Base-by-base conservation (phyloP, 495 filamentous ascomycete species). In the Friedmanniomyces endolithicus region DNA sequence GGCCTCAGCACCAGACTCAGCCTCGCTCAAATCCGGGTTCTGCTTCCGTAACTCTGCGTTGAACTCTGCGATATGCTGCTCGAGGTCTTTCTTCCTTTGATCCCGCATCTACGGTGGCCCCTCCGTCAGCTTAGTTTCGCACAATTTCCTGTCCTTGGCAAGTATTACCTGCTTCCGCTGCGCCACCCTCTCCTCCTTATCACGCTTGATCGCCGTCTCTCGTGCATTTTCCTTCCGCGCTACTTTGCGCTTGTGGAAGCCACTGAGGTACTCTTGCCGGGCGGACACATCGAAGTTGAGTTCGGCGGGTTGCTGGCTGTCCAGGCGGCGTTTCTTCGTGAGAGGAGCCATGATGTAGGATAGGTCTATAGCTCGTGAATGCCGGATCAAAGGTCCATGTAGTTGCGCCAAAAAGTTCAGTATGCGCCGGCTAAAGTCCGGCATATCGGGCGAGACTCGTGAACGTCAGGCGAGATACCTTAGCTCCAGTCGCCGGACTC, bases 241-340 rank as follows among this genome's bases (percentile, higher is more conserved):
- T 50, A 84, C 70, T 67, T 98, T 98, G 66, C 92, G 84, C 75
- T 95, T 96, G 72, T 88, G 90, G 71, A 98, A 98, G 4, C 92
- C 92, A 7, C 87, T 94, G 35, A 98, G 77, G 62, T 86, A 98
- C 58, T 96, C 85, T 58, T 81, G 75, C 48, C 92, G 81, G 40
- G 83, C 83, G 44, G 74, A 72, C 46, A 73, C 64, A 71, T 97
- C 90, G 70, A 97, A 96, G 40, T 74, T 81, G 68, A 98, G 83
- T 64, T 90, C 86, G 60, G 85, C 85, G 51, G 85, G 72, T 25
- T 57, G 46, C 11, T 27, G 24, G 14, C 17, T 33, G 40, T 53
- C 23, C 17, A 39, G 19, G 9, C 41, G 37, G 23, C 52, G 52
- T 23, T 39, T 57, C 48, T 57, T 50, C 20, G 27, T 16, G 14